Percentiles rank a stretch among this genome's conserved stretches.
Evolutionary conservation across 1,284 basidiomycete genomes (phyloP).

Genomic region (Cystobasidium sp.): DNA sequence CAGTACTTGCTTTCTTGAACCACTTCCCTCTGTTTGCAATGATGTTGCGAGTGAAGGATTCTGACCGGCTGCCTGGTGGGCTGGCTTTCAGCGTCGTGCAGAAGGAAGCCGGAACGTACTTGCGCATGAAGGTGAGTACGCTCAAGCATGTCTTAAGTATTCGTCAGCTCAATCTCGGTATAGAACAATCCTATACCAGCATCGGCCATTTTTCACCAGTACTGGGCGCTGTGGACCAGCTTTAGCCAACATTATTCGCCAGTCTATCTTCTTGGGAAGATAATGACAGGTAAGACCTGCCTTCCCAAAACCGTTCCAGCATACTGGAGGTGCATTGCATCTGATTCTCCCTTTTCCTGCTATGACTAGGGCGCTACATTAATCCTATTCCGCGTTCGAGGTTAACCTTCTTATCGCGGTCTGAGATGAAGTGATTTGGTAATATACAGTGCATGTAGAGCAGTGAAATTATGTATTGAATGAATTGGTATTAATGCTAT

Average conservation of each 20-base stretch:
- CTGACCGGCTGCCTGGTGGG: constrained; percentile 76
- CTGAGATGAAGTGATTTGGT: not conserved
- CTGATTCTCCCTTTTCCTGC: not conserved
- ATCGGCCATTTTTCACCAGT: constrained; percentile 46
- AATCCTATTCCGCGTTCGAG: constrained; percentile 40
- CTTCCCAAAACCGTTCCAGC: not conserved
- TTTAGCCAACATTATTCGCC: constrained; percentile 49
- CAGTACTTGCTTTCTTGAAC: constrained; percentile 75
- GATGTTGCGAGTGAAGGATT: constrained; percentile 83
- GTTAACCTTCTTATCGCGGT: constrained; percentile 15
- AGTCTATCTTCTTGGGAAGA: constrained; percentile 42
- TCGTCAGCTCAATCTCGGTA: not conserved
- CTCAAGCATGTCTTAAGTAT: not conserved
- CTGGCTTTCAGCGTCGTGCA: constrained; percentile 1
- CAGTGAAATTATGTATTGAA: not conserved
- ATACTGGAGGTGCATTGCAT: constrained; percentile 30
- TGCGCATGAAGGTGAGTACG: constrained; percentile 40
- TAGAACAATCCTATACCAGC: constrained; percentile 47
- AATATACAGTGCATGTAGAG: not conserved
- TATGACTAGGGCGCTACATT: constrained; percentile 40
- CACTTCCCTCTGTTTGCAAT: constrained; percentile 88
- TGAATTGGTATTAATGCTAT: not conserved
- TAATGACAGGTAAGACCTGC: constrained; percentile 41
- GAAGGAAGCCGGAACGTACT: constrained; percentile 16
- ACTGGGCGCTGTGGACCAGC: constrained; percentile 40